phyloP scores from a whole-genome alignment of 2,329 filamentous ascomycete genomes.

The Paraphoma sp. region DNA sequence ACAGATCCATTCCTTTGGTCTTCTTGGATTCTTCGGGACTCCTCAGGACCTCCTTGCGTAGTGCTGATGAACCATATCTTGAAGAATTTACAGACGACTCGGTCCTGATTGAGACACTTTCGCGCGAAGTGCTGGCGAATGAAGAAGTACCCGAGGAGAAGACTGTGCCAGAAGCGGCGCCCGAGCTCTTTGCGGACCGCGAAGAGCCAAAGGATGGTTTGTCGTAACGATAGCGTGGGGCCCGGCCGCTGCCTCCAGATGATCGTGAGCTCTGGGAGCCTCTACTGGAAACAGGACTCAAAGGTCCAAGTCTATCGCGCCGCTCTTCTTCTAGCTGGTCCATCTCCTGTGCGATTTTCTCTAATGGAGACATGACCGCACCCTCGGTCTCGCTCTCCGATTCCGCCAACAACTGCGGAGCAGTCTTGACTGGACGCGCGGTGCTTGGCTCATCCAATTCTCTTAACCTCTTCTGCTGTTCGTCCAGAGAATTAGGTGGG shows the following conservation, averaged over 20 bases:
- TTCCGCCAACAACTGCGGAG: constrained; percentile 48
- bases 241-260: constrained; percentile 54
- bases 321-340: constrained; percentile 68
- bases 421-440: constrained; percentile 33
- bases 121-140: constrained; percentile 48
- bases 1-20: constrained; percentile 71
- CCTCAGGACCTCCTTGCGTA: constrained; percentile 80
- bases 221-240: constrained; percentile 55
- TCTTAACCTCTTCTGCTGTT: constrained; percentile 63
- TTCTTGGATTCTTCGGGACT: constrained; percentile 75
- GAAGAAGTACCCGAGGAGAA: constrained; percentile 71
- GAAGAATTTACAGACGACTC: constrained; percentile 57
- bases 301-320: constrained; percentile 67
- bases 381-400: constrained; percentile 73
- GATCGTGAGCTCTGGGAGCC: constrained; percentile 66
- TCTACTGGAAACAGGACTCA: constrained; percentile 72
- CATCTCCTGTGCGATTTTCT: constrained; percentile 75
- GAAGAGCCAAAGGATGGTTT: constrained; percentile 38
- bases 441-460: constrained; percentile 38
- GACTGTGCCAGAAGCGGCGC: constrained; percentile 65
- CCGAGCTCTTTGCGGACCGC: constrained; percentile 41
- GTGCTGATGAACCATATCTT: constrained; percentile 65
- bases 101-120: constrained; percentile 65
- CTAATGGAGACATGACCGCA: constrained; percentile 69
- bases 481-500: constrained; percentile 80